Evolutionary conservation across 352 stramenopile species (phyloP), one percentile per base, ranked within the genome.

Genomic region (Pythium graminicola): DNA sequence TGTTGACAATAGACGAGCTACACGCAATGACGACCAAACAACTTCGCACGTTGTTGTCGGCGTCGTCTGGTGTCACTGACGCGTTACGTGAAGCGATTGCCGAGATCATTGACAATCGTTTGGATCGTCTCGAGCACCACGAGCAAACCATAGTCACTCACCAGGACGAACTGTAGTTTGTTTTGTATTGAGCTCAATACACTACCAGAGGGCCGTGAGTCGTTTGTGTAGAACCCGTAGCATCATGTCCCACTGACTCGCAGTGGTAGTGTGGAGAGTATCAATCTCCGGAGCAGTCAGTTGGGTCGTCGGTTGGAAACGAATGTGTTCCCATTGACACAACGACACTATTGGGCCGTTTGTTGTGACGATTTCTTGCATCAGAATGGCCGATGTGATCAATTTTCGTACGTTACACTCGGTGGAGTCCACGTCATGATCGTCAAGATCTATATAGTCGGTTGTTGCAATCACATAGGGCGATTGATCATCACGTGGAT

Each of bases 1-100:
- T 54, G 23, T 26, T 84, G 43, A 75, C 61, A 5, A 59, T 78
- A 6, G 54, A 69, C 0, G 64, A 81, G 9, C 65, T 85, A 0
- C 47, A 76, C 1, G 46, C 29, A 0, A 83, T 78, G 73, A 39
- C 73, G 20, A 76, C 76, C 17, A 73, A 70, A 31, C 67, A 82
- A 33, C 68, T 87, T 13, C 71, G 73, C 2, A 66, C 70, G 43
- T 24, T 87, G 5, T 54, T 87, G 16, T 13, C 32, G 9, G 44
- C 23, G 0, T 57, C 50, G 1, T 38, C 31, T 0, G 60, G 72
- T 10, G 67, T 72, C 44, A 79, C 67, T 6, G 43, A 38, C 1
- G 45, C 72, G 16, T 64, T 86, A 0, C 67, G 70, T 3, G 50
- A 54, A 3, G 69, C 72, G 16, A 73, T 85, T 35, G 69, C 62